Percentiles rank a stretch among this genome's conserved stretches.
phyloP scores from a whole-genome alignment of 805 yeast species.

The Pichia manshurica region DNA sequence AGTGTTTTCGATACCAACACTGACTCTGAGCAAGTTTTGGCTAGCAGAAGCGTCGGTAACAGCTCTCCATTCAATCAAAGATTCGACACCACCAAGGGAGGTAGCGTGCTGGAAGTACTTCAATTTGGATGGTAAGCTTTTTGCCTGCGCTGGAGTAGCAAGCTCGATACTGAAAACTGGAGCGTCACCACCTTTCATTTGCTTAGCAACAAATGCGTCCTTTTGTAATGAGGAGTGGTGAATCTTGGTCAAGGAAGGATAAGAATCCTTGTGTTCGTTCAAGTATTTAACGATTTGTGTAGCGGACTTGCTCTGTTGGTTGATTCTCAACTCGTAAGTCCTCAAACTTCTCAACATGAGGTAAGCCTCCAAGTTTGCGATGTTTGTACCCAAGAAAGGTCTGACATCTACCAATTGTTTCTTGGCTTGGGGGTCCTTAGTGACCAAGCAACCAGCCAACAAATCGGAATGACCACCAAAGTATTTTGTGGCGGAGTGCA shows the following conservation, averaged over 20 bases:
- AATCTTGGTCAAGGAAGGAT: slow-evolving; percentile 45
- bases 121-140: slow-evolving; percentile 55
- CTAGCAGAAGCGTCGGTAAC: slow-evolving; percentile 56
- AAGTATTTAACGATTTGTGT: slow-evolving; percentile 55
- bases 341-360: slow-evolving; percentile 73
- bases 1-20: slow-evolving; percentile 74
- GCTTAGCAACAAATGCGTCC: slow-evolving; percentile 60
- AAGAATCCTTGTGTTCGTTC: slow-evolving; percentile 41
- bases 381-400: slow-evolving; percentile 67
- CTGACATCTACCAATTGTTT: slow-evolving; percentile 55
- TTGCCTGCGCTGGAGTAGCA: slow-evolving; percentile 48
- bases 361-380: slow-evolving; percentile 72
- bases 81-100: slow-evolving; percentile 88
- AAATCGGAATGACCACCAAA: slow-evolving; percentile 95
- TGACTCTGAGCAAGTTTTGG: slow-evolving; percentile 59
- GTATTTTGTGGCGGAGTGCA: slow-evolving; percentile 92
- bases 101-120: slow-evolving; percentile 84
- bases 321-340: slow-evolving; percentile 69
- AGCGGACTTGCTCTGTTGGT: slow-evolving; percentile 60
- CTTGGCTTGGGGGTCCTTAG: slow-evolving; percentile 47
- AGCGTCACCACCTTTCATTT: slow-evolving; percentile 56
- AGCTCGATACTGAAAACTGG: slow-evolving; percentile 74
- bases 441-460: slow-evolving; percentile 72
- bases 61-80: slow-evolving; percentile 87
- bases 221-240: slow-evolving; percentile 74